Evolutionary conservation across 2,329 filamentous ascomycete genomes (phyloP).

Genomic region (Colletotrichum sp.): DNA sequence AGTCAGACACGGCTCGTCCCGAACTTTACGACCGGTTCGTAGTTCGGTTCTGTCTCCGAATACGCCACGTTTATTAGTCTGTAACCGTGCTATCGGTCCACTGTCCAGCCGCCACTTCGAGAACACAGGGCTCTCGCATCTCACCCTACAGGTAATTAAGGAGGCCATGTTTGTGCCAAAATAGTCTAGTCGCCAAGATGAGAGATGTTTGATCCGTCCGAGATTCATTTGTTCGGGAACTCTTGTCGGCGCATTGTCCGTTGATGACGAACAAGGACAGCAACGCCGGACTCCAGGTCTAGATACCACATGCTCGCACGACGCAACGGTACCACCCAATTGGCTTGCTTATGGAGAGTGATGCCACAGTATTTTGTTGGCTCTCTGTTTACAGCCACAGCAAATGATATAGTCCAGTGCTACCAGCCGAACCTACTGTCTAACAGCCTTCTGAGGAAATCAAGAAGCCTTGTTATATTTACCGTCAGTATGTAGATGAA

Average conservation of each 20-base stretch:
- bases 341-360: too few species aligned
- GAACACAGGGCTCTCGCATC: background rate
- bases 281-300: background rate
- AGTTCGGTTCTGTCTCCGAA: background rate
- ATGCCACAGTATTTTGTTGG: too few species aligned
- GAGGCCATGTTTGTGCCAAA: background rate
- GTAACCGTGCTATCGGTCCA: background rate
- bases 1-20: background rate
- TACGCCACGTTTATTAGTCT: background rate
- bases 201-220: background rate
- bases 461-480: background rate
- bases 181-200: background rate
- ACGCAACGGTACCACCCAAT: too few species aligned
- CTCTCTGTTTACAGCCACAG: too few species aligned
- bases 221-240: background rate
- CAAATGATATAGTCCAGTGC: background rate
- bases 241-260: background rate
- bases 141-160: background rate
- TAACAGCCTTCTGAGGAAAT: background rate
- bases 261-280: background rate
- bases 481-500: background rate
- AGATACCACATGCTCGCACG: background rate
- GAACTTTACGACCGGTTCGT: background rate
- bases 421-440: rapidly evolving
- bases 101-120: background rate